Conservation (phyloP, 257 asterid genomes). For the Leptodermis oblonga region DNA sequence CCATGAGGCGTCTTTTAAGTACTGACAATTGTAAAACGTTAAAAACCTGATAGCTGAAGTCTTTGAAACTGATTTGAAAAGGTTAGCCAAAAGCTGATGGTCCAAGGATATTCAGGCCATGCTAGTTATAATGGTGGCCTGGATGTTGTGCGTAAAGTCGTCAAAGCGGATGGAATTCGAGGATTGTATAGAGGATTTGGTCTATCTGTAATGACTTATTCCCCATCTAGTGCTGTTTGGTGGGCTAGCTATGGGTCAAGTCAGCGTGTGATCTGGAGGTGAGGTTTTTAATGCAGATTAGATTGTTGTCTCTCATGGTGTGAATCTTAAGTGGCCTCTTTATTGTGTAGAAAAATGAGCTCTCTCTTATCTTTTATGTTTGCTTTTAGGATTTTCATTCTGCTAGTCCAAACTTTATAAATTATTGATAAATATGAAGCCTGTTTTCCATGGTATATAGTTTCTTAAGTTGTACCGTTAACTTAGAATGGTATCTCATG, state of each 20-base stretch:
- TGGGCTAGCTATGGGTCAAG: conserved; percentile 99
- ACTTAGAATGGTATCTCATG: neutral
- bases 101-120: conserved; percentile 86
- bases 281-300: conserved; percentile 19
- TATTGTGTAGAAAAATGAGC: neutral
- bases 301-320: conserved; percentile 7
- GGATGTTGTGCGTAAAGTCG: conserved; percentile 82
- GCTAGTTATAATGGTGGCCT: conserved; percentile 70
- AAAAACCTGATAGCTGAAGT: conserved; percentile 10
- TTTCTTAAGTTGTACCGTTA: neutral
- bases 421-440: neutral
- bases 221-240: conserved; percentile 99
- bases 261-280: conserved; percentile 94
- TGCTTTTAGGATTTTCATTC: conserved; percentile 8
- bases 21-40: conserved; percentile 1
- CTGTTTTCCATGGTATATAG: neutral
- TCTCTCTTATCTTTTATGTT: neutral
- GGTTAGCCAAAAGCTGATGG: conserved; percentile 94
- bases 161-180: conserved; percentile 82
- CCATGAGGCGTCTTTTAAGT: neutral
- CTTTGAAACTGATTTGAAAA: conserved; percentile 32
- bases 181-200: conserved; percentile 97
- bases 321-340: neutral
- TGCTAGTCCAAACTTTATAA: neutral
- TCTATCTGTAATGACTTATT: conserved; percentile 82